A percentile compares a stretch with the other conserved stretches of the same genome.
These are phyloP conservation scores for Clarireedia monteithiana DNA, from an alignment of 2,329 filamentous ascomycete genomes.

Conservation along the genomic window DNA sequence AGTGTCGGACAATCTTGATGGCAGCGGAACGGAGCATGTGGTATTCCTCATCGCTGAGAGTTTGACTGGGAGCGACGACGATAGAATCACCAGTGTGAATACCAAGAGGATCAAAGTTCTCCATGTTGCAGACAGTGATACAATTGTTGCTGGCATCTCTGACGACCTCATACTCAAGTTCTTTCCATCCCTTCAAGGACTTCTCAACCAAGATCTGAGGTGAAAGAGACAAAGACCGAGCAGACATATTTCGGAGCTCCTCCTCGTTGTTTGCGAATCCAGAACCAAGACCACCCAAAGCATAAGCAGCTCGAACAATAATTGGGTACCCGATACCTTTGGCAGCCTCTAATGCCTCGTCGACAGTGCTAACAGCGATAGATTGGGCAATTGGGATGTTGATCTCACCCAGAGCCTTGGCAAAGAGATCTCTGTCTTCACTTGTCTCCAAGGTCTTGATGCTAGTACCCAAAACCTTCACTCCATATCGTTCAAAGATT, in stretches of 20 bases:
- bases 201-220: slow-evolving; percentile 98
- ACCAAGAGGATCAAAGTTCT: slow-evolving; percentile 96
- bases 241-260: slow-evolving; percentile 88
- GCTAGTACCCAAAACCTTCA: slow-evolving; percentile 92
- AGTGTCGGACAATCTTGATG: slow-evolving; percentile 96
- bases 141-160: slow-evolving; percentile 97
- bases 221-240: slow-evolving; percentile 83
- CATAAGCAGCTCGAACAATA: slow-evolving; percentile 95
- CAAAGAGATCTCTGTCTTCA: slow-evolving; percentile 93
- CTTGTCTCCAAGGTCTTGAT: slow-evolving; percentile 89
- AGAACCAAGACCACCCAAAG: slow-evolving; percentile 89
- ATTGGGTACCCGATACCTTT: slow-evolving; percentile 89
- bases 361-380: slow-evolving; percentile 82
- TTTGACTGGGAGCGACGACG: slow-evolving; percentile 94
- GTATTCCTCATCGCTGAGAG: slow-evolving; percentile 95
- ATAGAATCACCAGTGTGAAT: slow-evolving; percentile 99
- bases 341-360: slow-evolving; percentile 85
- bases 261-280: slow-evolving; percentile 93
- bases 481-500: slow-evolving; percentile 88
- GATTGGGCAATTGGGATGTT: slow-evolving; percentile 96
- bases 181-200: slow-evolving; percentile 98
- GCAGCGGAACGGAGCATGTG: slow-evolving; percentile 97
- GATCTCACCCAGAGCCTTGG: slow-evolving; percentile 93
- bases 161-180: slow-evolving; percentile 97
- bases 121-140: slow-evolving; percentile 98